Base-by-base conservation (phyloP, 2,329 filamentous ascomycete genomes). In the Ramichloridium luteum region DNA sequence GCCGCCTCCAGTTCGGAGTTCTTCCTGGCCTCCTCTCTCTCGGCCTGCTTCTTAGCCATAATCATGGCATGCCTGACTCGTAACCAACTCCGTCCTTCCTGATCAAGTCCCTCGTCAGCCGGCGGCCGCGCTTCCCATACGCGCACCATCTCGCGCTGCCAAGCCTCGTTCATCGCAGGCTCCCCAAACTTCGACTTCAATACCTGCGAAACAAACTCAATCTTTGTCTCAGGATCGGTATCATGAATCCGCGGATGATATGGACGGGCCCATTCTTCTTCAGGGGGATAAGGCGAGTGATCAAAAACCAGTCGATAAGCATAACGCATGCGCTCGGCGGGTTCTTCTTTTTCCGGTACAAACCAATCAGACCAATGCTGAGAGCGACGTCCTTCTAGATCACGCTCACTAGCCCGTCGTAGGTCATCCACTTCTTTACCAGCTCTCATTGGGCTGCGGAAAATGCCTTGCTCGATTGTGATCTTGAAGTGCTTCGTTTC, bases 261-360 rank as follows among this genome's bases (percentile, higher is more conserved):
- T 8, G 20, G 20, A 8, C n/a, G 20, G 20, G n/a, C 20, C 20
- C 20, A 23, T 23, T 23, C 20, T 23, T 23, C 20, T 23, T 23
- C 20, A 8, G 20, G 20, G n/a, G 20, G 20, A 23, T 23, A 23
- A 23, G 20, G 20, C n/a, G 20, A 23, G 8, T 23, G 8, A 23
- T 23, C 20, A 23, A 23, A 23, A n/a, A 23, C 20, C 20, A 23
- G 20, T n/a, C 20, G 20, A n/a, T 23, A 23, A 23, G 20, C 20
- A 23, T 23, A 23, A 23, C 20, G 20, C 20, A 8, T 8, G 8
- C 20, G 20, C 20, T n/a, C 8, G 8, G 8, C n/a, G 8, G 20
- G 20, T 8, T n/a, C n/a, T 23, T 23, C 20, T 8, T 23, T n/a
- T 23, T 23, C 20, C 20, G 20, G 20, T 8, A 23, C 8, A 8